Conservation (phyloP, 371 early-diverging fungal genomes). For the Circinella umbellata region DNA sequence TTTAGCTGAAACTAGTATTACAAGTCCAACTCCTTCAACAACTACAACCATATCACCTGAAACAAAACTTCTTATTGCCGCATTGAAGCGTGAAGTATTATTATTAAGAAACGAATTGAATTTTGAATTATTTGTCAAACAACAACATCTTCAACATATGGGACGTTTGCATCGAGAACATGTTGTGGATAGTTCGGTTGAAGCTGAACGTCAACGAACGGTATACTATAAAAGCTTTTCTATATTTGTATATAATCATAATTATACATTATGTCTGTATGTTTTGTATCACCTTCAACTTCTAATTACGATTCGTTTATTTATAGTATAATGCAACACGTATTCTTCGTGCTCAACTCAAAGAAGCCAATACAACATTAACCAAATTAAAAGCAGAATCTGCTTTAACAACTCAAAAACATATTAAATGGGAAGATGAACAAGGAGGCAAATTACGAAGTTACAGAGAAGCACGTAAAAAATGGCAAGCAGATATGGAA, state of each 20-base stretch:
- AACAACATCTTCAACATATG: slow-evolving; percentile 72
- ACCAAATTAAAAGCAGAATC: slow-evolving; percentile 61
- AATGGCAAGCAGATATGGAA: slow-evolving; percentile 58
- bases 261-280: too few relatives aligned
- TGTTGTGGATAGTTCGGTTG: slow-evolving; percentile 65
- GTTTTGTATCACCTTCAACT: too few relatives aligned
- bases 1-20: neutral
- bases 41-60: slow-evolving; percentile 26
- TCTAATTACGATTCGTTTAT: neutral
- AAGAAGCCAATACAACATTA: slow-evolving; percentile 53
- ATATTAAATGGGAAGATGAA: slow-evolving; percentile 69
- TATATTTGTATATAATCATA: neutral
- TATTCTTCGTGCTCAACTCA: slow-evolving; percentile 58
- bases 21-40: neutral
- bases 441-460: slow-evolving; percentile 59
- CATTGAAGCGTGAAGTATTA: slow-evolving; percentile 62
- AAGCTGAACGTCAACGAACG: slow-evolving; percentile 67
- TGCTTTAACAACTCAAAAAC: slow-evolving; percentile 60
- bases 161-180: slow-evolving; percentile 68
- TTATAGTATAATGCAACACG: slow-evolving; percentile 60
- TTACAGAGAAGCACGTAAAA: slow-evolving; percentile 63
- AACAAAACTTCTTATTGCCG: slow-evolving; percentile 42
- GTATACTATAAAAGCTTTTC: slow-evolving; percentile 23
- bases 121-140: slow-evolving; percentile 70
- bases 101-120: slow-evolving; percentile 66